Base-by-base conservation (phyloP, 2,329 filamentous ascomycete species). In the Phaeosphaeriaceae sp. region DNA sequence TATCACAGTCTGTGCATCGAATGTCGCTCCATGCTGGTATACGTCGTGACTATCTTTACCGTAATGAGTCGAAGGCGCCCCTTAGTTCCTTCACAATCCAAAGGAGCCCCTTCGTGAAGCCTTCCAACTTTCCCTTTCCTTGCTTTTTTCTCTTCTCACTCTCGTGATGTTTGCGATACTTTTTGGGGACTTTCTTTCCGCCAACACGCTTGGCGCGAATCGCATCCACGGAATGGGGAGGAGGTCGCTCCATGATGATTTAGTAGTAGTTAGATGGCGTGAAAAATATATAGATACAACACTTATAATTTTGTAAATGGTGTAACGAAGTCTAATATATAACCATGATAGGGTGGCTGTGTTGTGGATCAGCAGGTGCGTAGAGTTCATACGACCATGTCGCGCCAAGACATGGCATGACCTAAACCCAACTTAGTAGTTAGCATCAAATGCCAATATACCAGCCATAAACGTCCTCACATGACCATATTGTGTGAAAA, bases 161-260 rank as follows among this genome's bases (percentile, higher is more conserved):
- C 0, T 8, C 18, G 17, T 61, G 50, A 35, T 58, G 42, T 28
- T 62, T 62, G 35, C 56, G 52, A 17, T 60, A 58, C 16, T 37
- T 39, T 42, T 59, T 59, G n/a, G 58, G 58, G 2, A 50, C 50
- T 43, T 60, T 53, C 21, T 51, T 60, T 8, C 60, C 58, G 21
- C 53, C 48, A 16, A 15, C 18, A n/a, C 60, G 53, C 30, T 54
- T 54, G 3, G 57, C 48, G n/a, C 41, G 30, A 26, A 64, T 54
- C 28, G 52, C 50, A 45, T 53, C 41, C 17, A 58, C 18, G 2
- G 57, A 65, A 56, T 63, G 58, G 8, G 39, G 48, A 12, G 48
- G 45, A 40, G 53, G 52, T n/a, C 42, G 44, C 26, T 57, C 40
- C 37, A 57, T 43, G 28, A 11, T 6, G 29, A 23, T 17, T 11